Percentiles rank a stretch among this genome's conserved stretches.
Evolutionary conservation across 2,329 filamentous ascomycete species (phyloP).

Genomic region (Penicillium sp.): DNA sequence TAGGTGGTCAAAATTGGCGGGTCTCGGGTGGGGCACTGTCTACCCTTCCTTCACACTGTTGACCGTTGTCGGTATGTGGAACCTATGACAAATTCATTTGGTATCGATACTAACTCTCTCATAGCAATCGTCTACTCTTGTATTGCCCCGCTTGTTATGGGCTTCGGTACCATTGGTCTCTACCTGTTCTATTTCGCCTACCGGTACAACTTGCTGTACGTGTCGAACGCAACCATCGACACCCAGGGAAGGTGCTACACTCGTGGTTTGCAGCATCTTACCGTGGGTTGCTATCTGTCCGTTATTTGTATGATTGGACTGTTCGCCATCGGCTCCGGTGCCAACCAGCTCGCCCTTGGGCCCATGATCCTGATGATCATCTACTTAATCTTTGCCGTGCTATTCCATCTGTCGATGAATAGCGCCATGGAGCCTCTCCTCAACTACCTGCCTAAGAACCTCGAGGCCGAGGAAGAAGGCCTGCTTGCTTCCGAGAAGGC

Average conservation of each 20-base stretch:
- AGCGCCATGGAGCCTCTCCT: slow-evolving; percentile 73
- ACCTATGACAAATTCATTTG: not conserved
- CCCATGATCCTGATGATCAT: slow-evolving; percentile 74
- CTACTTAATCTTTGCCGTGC: slow-evolving; percentile 69
- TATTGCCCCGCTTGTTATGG: slow-evolving; percentile 80
- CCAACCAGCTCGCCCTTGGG: slow-evolving; percentile 61
- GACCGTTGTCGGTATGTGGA: slow-evolving; percentile 68
- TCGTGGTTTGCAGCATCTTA: slow-evolving; percentile 80
- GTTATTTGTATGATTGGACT: slow-evolving; percentile 82
- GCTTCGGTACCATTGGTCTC: slow-evolving; percentile 77
- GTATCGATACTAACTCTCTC: slow-evolving; percentile 12
- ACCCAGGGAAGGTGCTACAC: slow-evolving; percentile 86
- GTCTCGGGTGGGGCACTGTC: slow-evolving; percentile 79
- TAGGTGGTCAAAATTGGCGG: slow-evolving; percentile 71
- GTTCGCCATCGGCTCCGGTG: slow-evolving; percentile 68
- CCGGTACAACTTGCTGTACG: slow-evolving; percentile 87
- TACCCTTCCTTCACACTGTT: slow-evolving; percentile 80
- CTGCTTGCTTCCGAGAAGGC: slow-evolving; percentile 36
- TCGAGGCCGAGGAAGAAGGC: slow-evolving; percentile 58
- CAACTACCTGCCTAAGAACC: slow-evolving; percentile 74
- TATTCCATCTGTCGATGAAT: slow-evolving; percentile 73
- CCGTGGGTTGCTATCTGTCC: slow-evolving; percentile 78
- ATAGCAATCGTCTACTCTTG: slow-evolving; percentile 79
- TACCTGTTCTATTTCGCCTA: slow-evolving; percentile 82
- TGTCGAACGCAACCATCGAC: slow-evolving; percentile 77